A percentile compares a stretch with the other conserved stretches of the same genome.
phyloP scores from a whole-genome alignment of 1,139 yeast genomes.

The Yamadazyma mexicana region DNA sequence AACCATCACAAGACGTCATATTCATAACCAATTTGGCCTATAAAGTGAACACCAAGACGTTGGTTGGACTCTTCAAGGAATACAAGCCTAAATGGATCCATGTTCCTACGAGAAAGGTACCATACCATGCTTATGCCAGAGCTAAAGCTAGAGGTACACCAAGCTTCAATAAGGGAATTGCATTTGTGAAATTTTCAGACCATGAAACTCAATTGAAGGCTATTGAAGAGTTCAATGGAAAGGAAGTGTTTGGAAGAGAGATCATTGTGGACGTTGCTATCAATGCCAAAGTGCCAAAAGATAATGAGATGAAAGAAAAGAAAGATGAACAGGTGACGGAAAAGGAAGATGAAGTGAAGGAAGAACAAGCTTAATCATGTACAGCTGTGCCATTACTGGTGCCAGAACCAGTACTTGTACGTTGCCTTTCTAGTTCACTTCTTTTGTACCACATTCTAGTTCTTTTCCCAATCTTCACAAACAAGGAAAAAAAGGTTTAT shows the following conservation, averaged over 20 bases:
- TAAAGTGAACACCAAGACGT: constrained; percentile 43
- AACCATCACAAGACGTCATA: constrained; percentile 53
- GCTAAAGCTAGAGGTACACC: constrained; percentile 39
- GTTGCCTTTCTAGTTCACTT: no score
- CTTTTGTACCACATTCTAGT: no score
- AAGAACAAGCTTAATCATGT: no score
- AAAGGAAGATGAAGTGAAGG: not conserved
- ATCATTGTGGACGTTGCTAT: constrained; percentile 59
- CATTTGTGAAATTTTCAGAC: constrained; percentile 54
- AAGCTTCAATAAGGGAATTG: constrained; percentile 61
- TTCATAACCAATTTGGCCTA: constrained; percentile 61
- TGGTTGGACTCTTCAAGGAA: constrained; percentile 45
- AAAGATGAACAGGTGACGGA: not conserved
- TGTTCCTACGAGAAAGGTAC: constrained; percentile 52
- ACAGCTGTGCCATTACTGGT: no score
- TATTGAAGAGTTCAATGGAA: constrained; percentile 53
- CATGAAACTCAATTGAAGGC: constrained; percentile 51
- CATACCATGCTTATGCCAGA: constrained; percentile 37
- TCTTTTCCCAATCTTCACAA: no score
- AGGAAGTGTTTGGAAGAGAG: constrained; percentile 51
- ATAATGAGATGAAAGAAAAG: constrained; percentile 11
- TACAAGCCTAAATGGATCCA: constrained; percentile 56
- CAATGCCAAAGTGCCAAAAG: constrained; percentile 41
- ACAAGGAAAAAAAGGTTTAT: no score
- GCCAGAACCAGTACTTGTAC: no score